phyloP scores from a whole-genome alignment of 2,329 filamentous ascomycete genomes.

The Lasiodiplodia theobromae region DNA sequence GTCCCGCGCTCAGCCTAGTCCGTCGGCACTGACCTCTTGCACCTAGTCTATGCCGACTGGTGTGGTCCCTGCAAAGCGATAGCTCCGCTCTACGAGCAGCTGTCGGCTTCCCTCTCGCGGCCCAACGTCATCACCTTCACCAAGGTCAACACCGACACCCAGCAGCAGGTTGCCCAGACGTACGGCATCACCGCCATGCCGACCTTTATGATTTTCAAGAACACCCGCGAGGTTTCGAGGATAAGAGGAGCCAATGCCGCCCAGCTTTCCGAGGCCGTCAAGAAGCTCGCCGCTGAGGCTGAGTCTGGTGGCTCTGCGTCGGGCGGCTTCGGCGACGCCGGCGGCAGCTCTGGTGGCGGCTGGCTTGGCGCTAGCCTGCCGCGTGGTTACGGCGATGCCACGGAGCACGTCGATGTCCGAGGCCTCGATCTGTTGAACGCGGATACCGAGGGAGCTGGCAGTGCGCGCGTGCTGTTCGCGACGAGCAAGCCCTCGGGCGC shows the following conservation, averaged over 20 bases:
- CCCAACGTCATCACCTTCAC: constrained; percentile 79
- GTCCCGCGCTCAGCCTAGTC: constrained; percentile 31
- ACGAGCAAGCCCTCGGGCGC: constrained; percentile 66
- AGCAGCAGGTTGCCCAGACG: constrained; percentile 74
- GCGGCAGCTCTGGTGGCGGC: constrained; percentile 51
- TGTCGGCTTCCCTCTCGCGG: constrained; percentile 74
- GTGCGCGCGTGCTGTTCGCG: constrained; percentile 78
- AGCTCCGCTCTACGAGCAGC: constrained; percentile 80
- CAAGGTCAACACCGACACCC: constrained; percentile 83
- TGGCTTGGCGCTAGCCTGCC: constrained; percentile 82
- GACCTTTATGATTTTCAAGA: constrained; percentile 84
- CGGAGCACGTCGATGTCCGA: constrained; percentile 78
- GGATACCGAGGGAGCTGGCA: constrained; percentile 73
- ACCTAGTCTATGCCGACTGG: constrained; percentile 84
- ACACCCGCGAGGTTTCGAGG: constrained; percentile 70
- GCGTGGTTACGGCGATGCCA: constrained; percentile 83
- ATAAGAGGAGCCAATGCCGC: constrained; percentile 76
- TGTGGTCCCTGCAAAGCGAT: constrained; percentile 85
- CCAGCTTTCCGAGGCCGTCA: constrained; percentile 73
- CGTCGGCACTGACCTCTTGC: constrained; percentile 33
- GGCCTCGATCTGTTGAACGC: constrained; percentile 88
- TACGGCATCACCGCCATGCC: constrained; percentile 82
- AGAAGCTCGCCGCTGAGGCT: constrained; percentile 73
- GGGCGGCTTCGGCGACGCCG: constrained; percentile 50
- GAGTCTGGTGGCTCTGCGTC: constrained; percentile 52